Conservation (phyloP, 2,329 filamentous ascomycete genomes). For the Phyllosticta ampelicida region DNA sequence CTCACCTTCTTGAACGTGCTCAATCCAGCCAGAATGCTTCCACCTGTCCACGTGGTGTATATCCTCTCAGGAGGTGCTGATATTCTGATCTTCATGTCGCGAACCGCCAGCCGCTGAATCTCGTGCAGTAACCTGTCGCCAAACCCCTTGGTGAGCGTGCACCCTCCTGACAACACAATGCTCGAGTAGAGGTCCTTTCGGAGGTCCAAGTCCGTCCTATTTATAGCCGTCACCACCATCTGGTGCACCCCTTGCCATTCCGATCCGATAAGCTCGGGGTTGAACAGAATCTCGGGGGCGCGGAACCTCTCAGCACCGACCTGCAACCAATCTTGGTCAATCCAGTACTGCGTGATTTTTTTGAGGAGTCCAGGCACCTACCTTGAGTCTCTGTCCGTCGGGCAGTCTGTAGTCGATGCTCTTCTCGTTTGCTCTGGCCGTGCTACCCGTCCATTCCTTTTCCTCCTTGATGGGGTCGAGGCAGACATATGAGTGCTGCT, state of each 20-base stretch:
- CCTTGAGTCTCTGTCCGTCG: conserved; percentile 89
- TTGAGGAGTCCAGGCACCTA: conserved; percentile 26
- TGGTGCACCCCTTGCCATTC: conserved; percentile 97
- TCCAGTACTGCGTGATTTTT: background rate
- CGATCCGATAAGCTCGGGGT: conserved; percentile 90
- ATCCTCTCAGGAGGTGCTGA: conserved; percentile 95
- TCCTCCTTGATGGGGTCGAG: conserved; percentile 87
- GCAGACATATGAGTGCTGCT: conserved; percentile 85
- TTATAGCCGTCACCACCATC: conserved; percentile 94
- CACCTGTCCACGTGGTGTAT: conserved; percentile 98
- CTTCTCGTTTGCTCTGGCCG: conserved; percentile 67
- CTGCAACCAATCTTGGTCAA: conserved; percentile 33
- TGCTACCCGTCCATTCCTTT: conserved; percentile 73
- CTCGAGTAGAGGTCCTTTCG: conserved; percentile 91
- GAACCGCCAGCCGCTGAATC: conserved; percentile 85
- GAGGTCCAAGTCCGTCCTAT: conserved; percentile 87
- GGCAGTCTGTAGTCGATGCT: conserved; percentile 79
- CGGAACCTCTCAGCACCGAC: conserved; percentile 90
- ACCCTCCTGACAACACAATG: conserved; percentile 92
- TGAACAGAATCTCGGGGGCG: conserved; percentile 93
- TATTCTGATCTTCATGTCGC: conserved; percentile 99
- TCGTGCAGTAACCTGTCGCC: conserved; percentile 86
- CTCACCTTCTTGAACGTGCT: conserved; percentile 95
- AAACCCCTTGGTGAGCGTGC: conserved; percentile 93
- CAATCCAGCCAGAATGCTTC: conserved; percentile 89